Conservation (phyloP, 2,329 filamentous ascomycete species). For the Sordariomycetes sp. region DNA sequence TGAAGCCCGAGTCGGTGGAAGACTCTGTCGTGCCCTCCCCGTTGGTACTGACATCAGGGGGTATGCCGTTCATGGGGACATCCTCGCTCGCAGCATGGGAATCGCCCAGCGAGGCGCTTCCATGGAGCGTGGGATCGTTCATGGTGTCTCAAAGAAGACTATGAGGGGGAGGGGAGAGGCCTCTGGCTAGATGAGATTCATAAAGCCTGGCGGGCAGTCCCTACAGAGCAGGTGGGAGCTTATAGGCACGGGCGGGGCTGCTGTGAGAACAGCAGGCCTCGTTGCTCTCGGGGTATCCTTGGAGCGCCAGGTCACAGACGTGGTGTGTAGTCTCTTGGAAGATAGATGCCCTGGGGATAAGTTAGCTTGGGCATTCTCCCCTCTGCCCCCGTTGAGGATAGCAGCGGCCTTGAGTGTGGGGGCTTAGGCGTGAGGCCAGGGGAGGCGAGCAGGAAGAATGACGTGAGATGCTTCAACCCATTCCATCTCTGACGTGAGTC, state of each 20-base stretch:
- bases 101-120: neutral
- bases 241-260: too few relatives aligned
- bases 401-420: too few relatives aligned
- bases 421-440: too few relatives aligned
- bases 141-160: neutral
- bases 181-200: neutral
- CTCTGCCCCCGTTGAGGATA: too few relatives aligned
- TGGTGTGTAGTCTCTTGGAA: neutral
- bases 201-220: neutral
- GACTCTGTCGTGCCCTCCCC: conserved; percentile 8
- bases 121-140: neutral
- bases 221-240: too few relatives aligned
- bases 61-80: neutral
- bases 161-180: neutral
- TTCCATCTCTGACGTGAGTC: too few relatives aligned
- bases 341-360: neutral
- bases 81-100: conserved; percentile 1
- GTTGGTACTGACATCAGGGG: neutral
- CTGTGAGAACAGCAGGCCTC: neutral
- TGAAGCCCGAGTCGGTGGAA: conserved; percentile 8
- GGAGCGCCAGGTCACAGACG: neutral
- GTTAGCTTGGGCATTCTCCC: neutral
- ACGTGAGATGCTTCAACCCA: too few relatives aligned
- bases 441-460: too few relatives aligned
- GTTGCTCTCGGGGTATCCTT: neutral